phyloP scores from a whole-genome alignment of 2,329 filamentous ascomycete species.

The Cryphonectria nitschkei region DNA sequence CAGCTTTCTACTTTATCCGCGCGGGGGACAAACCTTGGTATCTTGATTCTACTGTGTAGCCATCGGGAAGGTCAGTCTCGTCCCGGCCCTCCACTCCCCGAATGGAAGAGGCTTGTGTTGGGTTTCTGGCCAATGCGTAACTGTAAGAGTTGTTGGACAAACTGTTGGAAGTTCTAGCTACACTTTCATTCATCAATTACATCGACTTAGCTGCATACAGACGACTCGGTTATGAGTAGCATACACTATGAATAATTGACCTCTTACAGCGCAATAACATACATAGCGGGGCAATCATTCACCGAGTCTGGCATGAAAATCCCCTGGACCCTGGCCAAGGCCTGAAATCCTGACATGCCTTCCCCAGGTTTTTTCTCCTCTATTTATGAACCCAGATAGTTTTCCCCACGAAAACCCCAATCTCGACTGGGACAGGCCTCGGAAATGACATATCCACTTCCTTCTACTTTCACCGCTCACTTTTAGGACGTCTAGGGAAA shows the following conservation, averaged over 20 bases:
- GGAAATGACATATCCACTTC: neutral
- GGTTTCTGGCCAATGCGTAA: neutral
- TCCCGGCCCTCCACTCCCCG: too few species aligned
- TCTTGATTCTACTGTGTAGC: too few species aligned
- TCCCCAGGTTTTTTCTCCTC: neutral
- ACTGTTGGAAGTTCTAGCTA: too few species aligned
- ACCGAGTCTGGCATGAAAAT: constrained; percentile 8
- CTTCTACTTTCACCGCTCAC: neutral
- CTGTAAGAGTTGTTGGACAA: too few species aligned
- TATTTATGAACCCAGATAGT: neutral
- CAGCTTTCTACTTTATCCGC: neutral
- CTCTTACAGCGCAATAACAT: neutral
- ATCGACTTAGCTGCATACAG: neutral
- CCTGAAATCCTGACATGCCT: neutral
- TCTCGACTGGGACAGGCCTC: constrained; percentile 1
- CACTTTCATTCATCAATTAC: too few species aligned
- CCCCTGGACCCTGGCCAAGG: neutral
- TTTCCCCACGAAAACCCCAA: neutral
- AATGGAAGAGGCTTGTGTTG: neutral
- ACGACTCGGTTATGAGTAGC: neutral
- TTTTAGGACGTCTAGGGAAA: too few species aligned
- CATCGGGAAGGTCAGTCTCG: neutral
- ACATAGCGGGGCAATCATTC: constrained; percentile 4
- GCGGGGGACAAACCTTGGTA: neutral
- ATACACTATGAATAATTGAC: neutral